These are phyloP conservation scores for Stemphylium lycopersici DNA, from an alignment of 2,329 filamentous ascomycete species.

Conservation along the genomic window DNA sequence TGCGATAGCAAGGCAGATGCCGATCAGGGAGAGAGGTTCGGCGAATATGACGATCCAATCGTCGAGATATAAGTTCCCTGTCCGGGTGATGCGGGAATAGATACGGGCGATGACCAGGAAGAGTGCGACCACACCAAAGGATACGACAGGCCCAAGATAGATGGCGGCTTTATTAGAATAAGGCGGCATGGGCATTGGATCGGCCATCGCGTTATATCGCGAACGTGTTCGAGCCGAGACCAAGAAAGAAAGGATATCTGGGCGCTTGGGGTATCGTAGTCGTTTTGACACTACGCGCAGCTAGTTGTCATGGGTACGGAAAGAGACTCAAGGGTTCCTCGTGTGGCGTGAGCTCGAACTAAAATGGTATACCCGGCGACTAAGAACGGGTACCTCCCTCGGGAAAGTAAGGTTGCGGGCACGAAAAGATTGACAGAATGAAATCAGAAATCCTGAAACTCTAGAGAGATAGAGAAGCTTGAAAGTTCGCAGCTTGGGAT, in stretches of 20 bases:
- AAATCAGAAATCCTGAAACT: too few relatives aligned
- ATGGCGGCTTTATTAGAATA: constrained; percentile 29
- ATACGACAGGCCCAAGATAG: constrained; percentile 31
- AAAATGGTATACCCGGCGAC: background rate
- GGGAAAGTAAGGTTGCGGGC: too few relatives aligned
- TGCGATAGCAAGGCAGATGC: constrained; percentile 20
- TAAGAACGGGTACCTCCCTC: too few relatives aligned
- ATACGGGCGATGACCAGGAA: constrained; percentile 27
- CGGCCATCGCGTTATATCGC: constrained; percentile 6
- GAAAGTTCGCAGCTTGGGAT: background rate
- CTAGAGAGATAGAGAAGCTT: too few relatives aligned
- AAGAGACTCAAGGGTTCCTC: background rate
- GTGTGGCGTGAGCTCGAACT: background rate
- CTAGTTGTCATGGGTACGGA: constrained; percentile 1
- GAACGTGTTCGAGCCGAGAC: too few relatives aligned
- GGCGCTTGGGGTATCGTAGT: background rate
- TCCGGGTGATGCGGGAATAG: constrained; percentile 28
- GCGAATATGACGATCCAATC: constrained; percentile 37
- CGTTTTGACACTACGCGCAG: background rate
- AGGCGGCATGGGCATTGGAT: constrained; percentile 7
- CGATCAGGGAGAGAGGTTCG: constrained; percentile 27
- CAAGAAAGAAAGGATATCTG: background rate
- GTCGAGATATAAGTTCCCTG: constrained; percentile 25
- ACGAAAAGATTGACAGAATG: too few relatives aligned
- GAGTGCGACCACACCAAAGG: constrained; percentile 25